These are phyloP conservation scores for Trichoderma hamatum DNA, from an alignment of 2,329 filamentous ascomycete species.

Conservation along the genomic window DNA sequence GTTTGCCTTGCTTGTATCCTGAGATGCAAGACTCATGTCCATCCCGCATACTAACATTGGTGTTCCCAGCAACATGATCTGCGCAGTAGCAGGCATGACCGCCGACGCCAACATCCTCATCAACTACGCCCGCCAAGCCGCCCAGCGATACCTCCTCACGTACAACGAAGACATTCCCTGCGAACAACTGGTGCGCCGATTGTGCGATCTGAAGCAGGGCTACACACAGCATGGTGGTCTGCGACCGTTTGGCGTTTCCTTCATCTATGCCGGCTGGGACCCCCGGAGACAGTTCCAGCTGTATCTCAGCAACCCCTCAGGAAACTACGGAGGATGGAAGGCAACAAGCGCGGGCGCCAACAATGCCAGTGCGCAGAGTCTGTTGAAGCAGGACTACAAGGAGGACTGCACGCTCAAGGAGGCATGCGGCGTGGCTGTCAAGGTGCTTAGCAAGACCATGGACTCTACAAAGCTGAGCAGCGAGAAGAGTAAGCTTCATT, in stretches of 20 bases:
- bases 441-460: constrained; percentile 99
- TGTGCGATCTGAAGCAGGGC: constrained; percentile 98
- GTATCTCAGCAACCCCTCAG: constrained; percentile 97
- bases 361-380: constrained; percentile 93
- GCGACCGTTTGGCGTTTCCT: constrained; percentile 95
- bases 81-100: constrained; percentile 97
- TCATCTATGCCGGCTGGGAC: constrained; percentile 99
- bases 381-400: constrained; percentile 99
- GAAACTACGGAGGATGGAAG: constrained; percentile 99
- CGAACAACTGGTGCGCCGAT: constrained; percentile 93
- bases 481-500: constrained; percentile 81
- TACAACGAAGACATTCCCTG: constrained; percentile 99
- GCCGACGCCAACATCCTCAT: constrained; percentile 99
- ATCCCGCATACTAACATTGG: neutral
- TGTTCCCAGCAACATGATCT: constrained; percentile 91
- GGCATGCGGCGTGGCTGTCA: constrained; percentile 95
- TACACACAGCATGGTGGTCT: constrained; percentile 99
- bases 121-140: constrained; percentile 97
- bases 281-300: constrained; percentile 96
- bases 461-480: constrained; percentile 98
- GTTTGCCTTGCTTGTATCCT: constrained; percentile 35
- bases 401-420: constrained; percentile 96
- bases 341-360: constrained; percentile 97
- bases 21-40: no score
- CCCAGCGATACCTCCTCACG: constrained; percentile 95